These are phyloP conservation scores for Thamnidium elegans DNA, from an alignment of 192 early-diverging fungal genomes.

Conservation along the genomic window DNA sequence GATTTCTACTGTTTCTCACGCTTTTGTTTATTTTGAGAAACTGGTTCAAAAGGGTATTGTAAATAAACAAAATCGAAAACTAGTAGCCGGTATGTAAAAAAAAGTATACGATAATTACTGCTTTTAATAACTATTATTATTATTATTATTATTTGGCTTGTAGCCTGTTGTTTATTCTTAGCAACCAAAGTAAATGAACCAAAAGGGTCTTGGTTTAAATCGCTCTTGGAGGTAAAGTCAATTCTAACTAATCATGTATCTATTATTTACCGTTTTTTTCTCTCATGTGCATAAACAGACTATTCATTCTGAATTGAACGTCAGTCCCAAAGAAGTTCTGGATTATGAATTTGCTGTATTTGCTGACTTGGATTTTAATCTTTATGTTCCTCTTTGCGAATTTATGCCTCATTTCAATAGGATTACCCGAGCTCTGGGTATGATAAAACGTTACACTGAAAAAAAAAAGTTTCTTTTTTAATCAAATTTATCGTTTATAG, in stretches of 20 bases:
- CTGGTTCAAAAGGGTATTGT: conserved; percentile 77
- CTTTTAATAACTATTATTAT: neutral
- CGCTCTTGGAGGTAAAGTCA: conserved; percentile 47
- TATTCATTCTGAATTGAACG: conserved; percentile 71
- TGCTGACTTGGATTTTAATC: conserved; percentile 85
- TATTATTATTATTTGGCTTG: neutral
- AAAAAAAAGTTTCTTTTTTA: neutral
- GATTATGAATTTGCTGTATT: conserved; percentile 92
- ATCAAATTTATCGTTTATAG: neutral
- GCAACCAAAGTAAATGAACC: conserved; percentile 87
- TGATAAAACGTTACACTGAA: conserved; percentile 1
- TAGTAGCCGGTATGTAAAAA: conserved; percentile 54
- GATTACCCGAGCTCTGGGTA: conserved; percentile 65
- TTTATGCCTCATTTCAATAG: conserved; percentile 92
- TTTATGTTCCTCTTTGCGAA: conserved; percentile 82
- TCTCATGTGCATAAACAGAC: conserved; percentile 34
- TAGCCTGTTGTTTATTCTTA: conserved; percentile 69
- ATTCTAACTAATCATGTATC: neutral
- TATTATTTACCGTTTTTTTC: neutral
- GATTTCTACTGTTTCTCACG: conserved; percentile 79
- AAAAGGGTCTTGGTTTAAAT: conserved; percentile 58
- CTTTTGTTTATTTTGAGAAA: conserved; percentile 96
- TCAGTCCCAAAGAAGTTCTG: conserved; percentile 71
- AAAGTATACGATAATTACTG: neutral
- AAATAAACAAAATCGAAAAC: conserved; percentile 65